A percentile compares a stretch with the other conserved stretches of the same genome.
These are phyloP conservation scores for Blastobotrys buckinghamii DNA, from an alignment of 1,139 yeast genomes.

Conservation along the genomic window DNA sequence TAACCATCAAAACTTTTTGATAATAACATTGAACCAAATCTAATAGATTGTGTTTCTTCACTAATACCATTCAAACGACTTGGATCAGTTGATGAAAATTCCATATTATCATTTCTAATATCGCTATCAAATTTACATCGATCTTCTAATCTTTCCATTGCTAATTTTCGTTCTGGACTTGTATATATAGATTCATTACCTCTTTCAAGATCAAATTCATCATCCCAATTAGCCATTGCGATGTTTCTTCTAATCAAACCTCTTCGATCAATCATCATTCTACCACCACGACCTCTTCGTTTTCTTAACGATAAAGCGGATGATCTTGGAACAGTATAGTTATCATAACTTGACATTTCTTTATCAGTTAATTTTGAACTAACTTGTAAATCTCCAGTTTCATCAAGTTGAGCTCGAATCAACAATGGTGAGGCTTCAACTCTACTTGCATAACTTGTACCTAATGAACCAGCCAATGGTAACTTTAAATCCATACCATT, in stretches of 20 bases:
- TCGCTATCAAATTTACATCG: conserved; percentile 77
- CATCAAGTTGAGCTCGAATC: conserved; percentile 18
- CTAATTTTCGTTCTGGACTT: conserved; percentile 14
- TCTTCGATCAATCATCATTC: conserved; percentile 68
- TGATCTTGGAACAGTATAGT: conserved; percentile 29
- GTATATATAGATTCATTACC: conserved; percentile 13
- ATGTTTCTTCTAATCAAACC: conserved; percentile 33
- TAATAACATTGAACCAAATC: conserved; percentile 87
- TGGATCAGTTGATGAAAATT: conserved; percentile 57
- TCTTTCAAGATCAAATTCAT: conserved; percentile 22
- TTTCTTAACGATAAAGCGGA: conserved; percentile 53
- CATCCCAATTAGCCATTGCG: conserved; percentile 16
- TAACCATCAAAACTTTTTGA: conserved; percentile 76
- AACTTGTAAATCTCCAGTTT: conserved; percentile 21
- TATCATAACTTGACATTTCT: conserved; percentile 22
- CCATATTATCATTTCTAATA: conserved; percentile 41
- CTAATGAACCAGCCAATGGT: conserved; percentile 28
- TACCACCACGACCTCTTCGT: conserved; percentile 68
- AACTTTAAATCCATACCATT: conserved; percentile 33
- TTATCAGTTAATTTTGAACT: conserved; percentile 22
- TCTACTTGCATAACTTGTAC: conserved; percentile 27
- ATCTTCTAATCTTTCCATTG: conserved; percentile 52
- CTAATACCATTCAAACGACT: conserved; percentile 74
- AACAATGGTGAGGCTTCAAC: conserved; percentile 26
- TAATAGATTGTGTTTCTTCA: conserved; percentile 79